Conservation (phyloP, 129 eudicot genomes). For the Tagetes patula region DNA sequence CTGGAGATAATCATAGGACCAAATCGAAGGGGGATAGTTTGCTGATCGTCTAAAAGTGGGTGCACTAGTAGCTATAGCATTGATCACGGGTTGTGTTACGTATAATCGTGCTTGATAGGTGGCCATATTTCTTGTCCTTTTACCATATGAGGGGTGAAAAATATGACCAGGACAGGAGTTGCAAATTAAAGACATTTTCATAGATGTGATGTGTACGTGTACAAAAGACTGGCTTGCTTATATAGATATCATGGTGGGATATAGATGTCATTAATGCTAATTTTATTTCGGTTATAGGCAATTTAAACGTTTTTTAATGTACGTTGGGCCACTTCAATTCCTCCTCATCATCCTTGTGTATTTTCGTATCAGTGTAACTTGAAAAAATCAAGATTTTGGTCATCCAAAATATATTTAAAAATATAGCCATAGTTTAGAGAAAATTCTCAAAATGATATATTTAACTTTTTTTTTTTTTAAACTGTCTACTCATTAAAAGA, state of each 20-base stretch:
- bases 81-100: neutral
- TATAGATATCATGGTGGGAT: neutral
- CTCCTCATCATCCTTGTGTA: no score
- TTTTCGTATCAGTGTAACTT: neutral
- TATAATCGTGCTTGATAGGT: neutral
- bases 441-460: no score
- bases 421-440: neutral
- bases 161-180: neutral
- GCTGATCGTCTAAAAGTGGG: conserved; percentile 31
- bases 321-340: no score
- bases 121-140: neutral
- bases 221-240: neutral
- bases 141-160: neutral
- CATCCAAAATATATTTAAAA: neutral
- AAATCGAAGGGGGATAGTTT: conserved; percentile 31
- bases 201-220: neutral
- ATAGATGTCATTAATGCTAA: no score
- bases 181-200: conserved; percentile 9
- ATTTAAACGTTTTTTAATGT: no score
- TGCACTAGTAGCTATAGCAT: neutral
- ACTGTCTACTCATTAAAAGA: no score
- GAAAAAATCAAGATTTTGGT: neutral
- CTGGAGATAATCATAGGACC: conserved; percentile 32
- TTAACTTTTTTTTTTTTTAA: no score
- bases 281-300: no score